A percentile compares a stretch with the other conserved stretches of the same genome.
phyloP scores from a whole-genome alignment of 2,329 filamentous ascomycete genomes.

The Penicillium sp. region DNA sequence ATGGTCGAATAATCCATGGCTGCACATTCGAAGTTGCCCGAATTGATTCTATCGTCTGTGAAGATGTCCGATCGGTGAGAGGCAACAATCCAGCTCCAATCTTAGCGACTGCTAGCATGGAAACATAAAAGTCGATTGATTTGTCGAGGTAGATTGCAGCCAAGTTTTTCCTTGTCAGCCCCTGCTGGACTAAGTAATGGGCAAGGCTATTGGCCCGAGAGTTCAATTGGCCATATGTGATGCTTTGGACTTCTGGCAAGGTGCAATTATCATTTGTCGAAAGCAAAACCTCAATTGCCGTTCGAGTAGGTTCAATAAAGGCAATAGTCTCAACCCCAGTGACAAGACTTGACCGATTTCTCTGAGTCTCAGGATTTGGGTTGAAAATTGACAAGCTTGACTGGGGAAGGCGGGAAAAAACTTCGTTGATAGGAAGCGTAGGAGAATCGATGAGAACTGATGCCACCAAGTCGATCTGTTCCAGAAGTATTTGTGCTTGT shows the following conservation, averaged over 20 bases:
- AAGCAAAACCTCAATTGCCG: slow-evolving; percentile 66
- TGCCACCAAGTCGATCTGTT: slow-evolving; percentile 61
- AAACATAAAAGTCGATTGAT: slow-evolving; percentile 68
- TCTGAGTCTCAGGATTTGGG: slow-evolving; percentile 32
- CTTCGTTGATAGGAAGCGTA: slow-evolving; percentile 32
- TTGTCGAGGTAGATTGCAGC: slow-evolving; percentile 80
- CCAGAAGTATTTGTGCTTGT: slow-evolving; percentile 58
- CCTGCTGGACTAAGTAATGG: slow-evolving; percentile 51
- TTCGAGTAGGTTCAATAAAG: slow-evolving; percentile 48
- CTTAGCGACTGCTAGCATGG: slow-evolving; percentile 74
- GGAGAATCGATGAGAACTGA: slow-evolving; percentile 43
- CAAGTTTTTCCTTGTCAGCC: slow-evolving; percentile 55
- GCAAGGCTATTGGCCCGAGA: slow-evolving; percentile 64
- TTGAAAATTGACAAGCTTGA: slow-evolving; percentile 55
- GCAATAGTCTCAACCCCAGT: slow-evolving; percentile 58
- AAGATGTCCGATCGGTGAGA: slow-evolving; percentile 70
- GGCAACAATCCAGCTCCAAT: slow-evolving; percentile 78
- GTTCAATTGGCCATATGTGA: slow-evolving; percentile 69
- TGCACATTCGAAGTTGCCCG: slow-evolving; percentile 59
- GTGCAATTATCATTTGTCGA: slow-evolving; percentile 39
- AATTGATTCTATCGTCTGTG: slow-evolving; percentile 61
- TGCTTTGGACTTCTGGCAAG: slow-evolving; percentile 34
- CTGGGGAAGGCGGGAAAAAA: slow-evolving; percentile 29
- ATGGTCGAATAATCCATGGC: slow-evolving; percentile 44
- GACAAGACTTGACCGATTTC: slow-evolving; percentile 48